Conservation (phyloP, 768 basidiomycete species). For the Tulasnella calospora region DNA sequence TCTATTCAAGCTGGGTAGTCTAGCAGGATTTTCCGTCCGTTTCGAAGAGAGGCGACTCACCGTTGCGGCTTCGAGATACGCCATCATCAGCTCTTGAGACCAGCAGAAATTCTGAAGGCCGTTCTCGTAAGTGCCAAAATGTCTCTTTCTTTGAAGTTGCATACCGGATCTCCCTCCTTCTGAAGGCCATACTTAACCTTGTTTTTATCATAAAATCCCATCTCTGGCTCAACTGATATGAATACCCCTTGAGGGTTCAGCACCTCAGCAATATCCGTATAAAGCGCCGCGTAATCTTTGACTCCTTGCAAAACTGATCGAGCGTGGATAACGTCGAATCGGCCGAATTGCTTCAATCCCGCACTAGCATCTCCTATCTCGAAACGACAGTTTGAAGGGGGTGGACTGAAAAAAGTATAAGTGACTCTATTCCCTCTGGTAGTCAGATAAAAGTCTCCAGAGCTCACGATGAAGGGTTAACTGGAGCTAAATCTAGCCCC, state of each 20-base stretch:
- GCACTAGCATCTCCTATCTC: background rate
- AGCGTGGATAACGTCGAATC: constrained; percentile 18
- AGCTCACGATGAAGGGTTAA: too few species aligned
- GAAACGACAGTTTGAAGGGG: too few species aligned
- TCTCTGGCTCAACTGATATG: background rate
- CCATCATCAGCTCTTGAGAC: too few species aligned
- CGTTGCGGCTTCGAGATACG: too few species aligned
- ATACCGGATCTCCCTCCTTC: constrained; percentile 14
- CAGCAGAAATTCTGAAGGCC: too few species aligned
- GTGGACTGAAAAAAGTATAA: too few species aligned
- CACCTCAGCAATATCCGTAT: background rate
- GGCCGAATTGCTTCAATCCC: background rate
- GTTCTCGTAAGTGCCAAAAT: too few species aligned
- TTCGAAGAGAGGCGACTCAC: too few species aligned
- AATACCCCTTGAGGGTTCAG: constrained; percentile 11
- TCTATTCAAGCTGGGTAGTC: background rate
- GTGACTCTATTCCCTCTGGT: too few species aligned
- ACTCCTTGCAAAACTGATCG: background rate
- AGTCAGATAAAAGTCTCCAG: too few species aligned
- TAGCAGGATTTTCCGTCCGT: background rate
- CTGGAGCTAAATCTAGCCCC: too few species aligned
- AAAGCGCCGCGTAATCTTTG: background rate
- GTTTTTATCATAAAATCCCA: background rate
- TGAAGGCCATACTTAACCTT: background rate
- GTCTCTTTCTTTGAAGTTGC: background rate